Base-by-base conservation (phyloP, 345 rosid species). In the Eucalyptus erythrocorys region DNA sequence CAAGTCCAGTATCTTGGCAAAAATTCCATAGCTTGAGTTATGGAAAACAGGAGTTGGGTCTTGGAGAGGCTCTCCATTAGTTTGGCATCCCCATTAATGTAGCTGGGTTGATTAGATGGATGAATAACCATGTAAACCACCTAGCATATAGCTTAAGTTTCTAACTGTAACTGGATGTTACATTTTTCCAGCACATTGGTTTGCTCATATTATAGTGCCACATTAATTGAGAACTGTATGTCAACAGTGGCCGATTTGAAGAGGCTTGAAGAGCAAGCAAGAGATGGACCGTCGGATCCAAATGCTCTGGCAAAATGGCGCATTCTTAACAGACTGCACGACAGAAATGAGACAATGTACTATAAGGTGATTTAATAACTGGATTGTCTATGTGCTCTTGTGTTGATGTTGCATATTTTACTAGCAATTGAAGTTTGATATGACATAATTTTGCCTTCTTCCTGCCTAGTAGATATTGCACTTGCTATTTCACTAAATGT, bases 281-380 rank as follows among this genome's bases (percentile, higher is more conserved):
- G 97, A 89, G 99, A 97, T 90, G 99, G 99, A 76, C 99, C 99
- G 21, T 92, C 94, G 85, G 99, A 96, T 90, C 99, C 99, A 5
- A 89, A 96, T 92, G 98, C 99, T 86, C 88, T 97, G 88, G 99
- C 99, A 87, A 95, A 95, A 89, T 98, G 99, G 99, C 96, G 99
- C 34, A 96, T 98, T 89, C 97, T 98, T 79, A 98, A 98, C 87
- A 96, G 99, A 24, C 90, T 98, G 92, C 99, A 98, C 86, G 99
- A 98, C 86, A 92, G 99, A 85, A 98, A 98, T 91, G 99, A 98
- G 92, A 98, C 98, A 13, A 98, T 98, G 98, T 98, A 98, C 91
- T 96, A 93, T 87, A 93, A 98, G 95, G 99, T 94, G 59, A 86
- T 76, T 45, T 68, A 43, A 45, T 40, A 57, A 64, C 48, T 43